These are phyloP conservation scores for Parasarocladium wereldwijsianum DNA, from an alignment of 2,329 filamentous ascomycete species.

Conservation along the genomic window DNA sequence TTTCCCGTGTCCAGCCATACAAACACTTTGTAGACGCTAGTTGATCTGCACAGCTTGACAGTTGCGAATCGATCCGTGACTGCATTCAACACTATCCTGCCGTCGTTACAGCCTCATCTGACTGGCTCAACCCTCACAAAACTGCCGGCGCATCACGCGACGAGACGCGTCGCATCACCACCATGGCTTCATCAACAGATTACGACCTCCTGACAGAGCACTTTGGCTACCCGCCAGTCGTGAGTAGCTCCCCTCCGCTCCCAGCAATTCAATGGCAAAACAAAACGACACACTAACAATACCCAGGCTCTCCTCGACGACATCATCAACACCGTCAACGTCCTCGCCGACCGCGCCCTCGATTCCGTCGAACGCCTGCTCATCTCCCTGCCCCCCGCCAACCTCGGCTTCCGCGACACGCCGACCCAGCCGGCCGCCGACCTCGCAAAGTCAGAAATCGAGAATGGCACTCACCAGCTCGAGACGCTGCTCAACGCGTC, in stretches of 20 bases:
- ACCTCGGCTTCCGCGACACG: conserved; percentile 61
- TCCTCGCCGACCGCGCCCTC: conserved; percentile 78
- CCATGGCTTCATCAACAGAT: conserved; percentile 24
- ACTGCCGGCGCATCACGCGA: conserved; percentile 6
- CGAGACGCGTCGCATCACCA: conserved; percentile 12
- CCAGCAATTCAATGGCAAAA: conserved; percentile 3
- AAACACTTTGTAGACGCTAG: too few relatives aligned
- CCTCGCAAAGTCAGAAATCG: conserved; percentile 51
- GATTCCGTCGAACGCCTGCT: conserved; percentile 78
- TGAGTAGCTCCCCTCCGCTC: conserved; percentile 27
- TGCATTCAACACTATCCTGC: too few relatives aligned
- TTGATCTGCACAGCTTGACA: too few relatives aligned
- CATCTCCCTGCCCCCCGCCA: conserved; percentile 53
- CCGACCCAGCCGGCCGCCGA: conserved; percentile 13
- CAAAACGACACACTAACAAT: too few relatives aligned
- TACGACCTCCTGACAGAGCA: conserved; percentile 80
- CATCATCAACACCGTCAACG: conserved; percentile 93
- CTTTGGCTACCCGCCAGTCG: conserved; percentile 84
- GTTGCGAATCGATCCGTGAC: too few relatives aligned
- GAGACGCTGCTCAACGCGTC: conserved; percentile 69
- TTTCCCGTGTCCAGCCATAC: too few relatives aligned
- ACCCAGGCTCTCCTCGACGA: conserved; percentile 82
- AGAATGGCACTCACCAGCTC: conserved; percentile 73
- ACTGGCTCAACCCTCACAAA: too few relatives aligned
- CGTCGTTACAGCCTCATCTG: too few relatives aligned